Conservation (phyloP, 805 yeast species). For the Wickerhamiella azyma region DNA sequence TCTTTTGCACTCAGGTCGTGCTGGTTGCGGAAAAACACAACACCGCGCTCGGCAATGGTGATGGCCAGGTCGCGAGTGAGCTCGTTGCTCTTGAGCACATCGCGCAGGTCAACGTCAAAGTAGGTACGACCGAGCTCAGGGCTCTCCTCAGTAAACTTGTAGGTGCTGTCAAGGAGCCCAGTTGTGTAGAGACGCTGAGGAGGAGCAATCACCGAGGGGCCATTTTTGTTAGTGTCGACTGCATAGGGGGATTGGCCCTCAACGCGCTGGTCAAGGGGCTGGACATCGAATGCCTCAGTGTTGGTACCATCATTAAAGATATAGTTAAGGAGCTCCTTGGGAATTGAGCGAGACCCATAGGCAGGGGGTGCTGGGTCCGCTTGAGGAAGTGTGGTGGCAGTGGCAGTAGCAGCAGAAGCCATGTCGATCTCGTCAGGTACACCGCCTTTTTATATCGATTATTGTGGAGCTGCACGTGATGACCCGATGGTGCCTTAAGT, state of each 20-base stretch:
- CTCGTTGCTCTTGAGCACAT: conserved; percentile 21
- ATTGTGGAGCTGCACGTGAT: background rate
- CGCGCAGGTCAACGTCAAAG: conserved; percentile 19
- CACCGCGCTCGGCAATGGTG: conserved; percentile 35
- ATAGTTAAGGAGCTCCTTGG: conserved; percentile 3
- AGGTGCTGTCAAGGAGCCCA: conserved; percentile 20
- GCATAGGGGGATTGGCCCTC: conserved; percentile 22
- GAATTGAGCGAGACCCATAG: background rate
- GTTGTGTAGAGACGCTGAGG: conserved; percentile 15
- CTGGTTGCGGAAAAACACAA: conserved; percentile 38
- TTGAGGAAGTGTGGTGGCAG: background rate
- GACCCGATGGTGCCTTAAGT: background rate
- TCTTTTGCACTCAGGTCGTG: conserved; percentile 22
- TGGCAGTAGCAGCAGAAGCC: background rate
- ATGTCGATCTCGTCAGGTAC: background rate
- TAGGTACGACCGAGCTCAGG: conserved; percentile 25
- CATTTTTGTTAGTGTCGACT: conserved; percentile 14
- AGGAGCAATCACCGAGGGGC: conserved; percentile 14
- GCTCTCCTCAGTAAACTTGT: conserved; percentile 22
- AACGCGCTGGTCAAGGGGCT: conserved; percentile 6
- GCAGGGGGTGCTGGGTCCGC: background rate
- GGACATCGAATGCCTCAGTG: conserved; percentile 14
- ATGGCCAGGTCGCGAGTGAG: conserved; percentile 32
- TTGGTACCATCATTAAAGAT: conserved; percentile 11
- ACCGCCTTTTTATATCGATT: background rate